These are phyloP conservation scores for Yueomyces sinensis DNA, from an alignment of 805 yeast species.

Conservation along the genomic window DNA sequence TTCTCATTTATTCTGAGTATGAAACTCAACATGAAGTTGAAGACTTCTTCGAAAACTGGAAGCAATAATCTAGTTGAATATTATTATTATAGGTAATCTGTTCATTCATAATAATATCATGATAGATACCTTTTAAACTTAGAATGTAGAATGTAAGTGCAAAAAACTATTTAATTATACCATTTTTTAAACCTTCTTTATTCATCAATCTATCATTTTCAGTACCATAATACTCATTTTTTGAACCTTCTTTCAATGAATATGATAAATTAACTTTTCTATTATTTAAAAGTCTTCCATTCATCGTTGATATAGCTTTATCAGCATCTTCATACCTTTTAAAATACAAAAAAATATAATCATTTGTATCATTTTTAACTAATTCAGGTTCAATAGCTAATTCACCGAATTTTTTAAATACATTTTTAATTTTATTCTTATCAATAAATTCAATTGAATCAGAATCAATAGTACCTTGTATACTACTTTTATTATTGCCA, in stretches of 20 bases:
- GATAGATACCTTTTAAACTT: too few relatives aligned
- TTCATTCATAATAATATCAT: too few relatives aligned
- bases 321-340: constrained; percentile 59
- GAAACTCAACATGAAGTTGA: too few relatives aligned
- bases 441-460: constrained; percentile 57
- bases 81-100: too few relatives aligned
- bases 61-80: too few relatives aligned
- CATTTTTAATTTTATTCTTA: constrained; percentile 37
- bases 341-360: constrained; percentile 51
- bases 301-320: constrained; percentile 52
- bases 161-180: constrained; percentile 12
- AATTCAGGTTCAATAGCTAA: constrained; percentile 34
- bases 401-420: constrained; percentile 52
- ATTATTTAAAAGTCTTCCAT: constrained; percentile 60
- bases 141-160: too few relatives aligned
- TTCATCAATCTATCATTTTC: constrained; percentile 62
- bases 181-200: constrained; percentile 39
- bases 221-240: constrained; percentile 55
- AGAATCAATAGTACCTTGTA: constrained; percentile 49
- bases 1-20: too few relatives aligned
- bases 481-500: too few relatives aligned
- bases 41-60: too few relatives aligned
- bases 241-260: constrained; percentile 51
- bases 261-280: constrained; percentile 47
- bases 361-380: constrained; percentile 32